Evolutionary conservation across 495 filamentous ascomycete species (phyloP).

Genomic region (Pseudevernia furfuracea): DNA sequence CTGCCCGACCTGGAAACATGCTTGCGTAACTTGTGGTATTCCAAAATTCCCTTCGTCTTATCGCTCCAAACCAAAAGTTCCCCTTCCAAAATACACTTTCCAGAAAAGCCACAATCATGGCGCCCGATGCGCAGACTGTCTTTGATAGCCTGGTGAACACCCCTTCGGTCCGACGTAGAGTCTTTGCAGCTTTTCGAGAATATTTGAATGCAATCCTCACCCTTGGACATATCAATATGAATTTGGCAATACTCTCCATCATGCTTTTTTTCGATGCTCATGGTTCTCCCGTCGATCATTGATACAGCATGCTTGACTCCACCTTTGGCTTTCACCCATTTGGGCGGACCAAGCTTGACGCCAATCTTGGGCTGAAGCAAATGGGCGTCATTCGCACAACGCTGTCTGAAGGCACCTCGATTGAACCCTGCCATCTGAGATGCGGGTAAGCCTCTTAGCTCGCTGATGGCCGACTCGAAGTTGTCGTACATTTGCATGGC

Average conservation of each 20-base stretch:
- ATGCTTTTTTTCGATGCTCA: conserved; percentile 75
- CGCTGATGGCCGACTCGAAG: conserved; percentile 44
- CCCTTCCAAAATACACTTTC: conserved; percentile 69
- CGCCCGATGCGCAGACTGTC: conserved; percentile 52
- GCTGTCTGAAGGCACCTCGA: conserved; percentile 21
- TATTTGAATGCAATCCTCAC: conserved; percentile 55
- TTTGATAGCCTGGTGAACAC: conserved; percentile 46
- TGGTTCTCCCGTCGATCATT: conserved; percentile 49
- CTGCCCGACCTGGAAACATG: conserved; percentile 67
- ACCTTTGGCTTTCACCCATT: conserved; percentile 55
- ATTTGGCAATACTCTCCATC: conserved; percentile 88
- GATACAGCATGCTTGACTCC: conserved; percentile 57
- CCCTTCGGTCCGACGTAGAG: conserved; percentile 61
- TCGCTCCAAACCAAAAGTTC: conserved; percentile 74
- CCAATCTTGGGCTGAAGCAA: conserved; percentile 56
- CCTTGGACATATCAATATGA: conserved; percentile 62
- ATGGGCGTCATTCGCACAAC: conserved; percentile 31
- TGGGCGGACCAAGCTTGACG: conserved; percentile 67
- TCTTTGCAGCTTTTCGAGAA: conserved; percentile 91
- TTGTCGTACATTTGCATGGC: conserved; percentile 61
- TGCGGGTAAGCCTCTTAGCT: conserved; percentile 33
- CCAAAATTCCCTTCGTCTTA: conserved; percentile 49
- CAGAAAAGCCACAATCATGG: conserved; percentile 48
- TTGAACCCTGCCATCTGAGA: neutral
- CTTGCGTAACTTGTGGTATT: conserved; percentile 74